Evolutionary conservation across 2,329 filamentous ascomycete species (phyloP).

Genomic region (Aspergillus floridensis): DNA sequence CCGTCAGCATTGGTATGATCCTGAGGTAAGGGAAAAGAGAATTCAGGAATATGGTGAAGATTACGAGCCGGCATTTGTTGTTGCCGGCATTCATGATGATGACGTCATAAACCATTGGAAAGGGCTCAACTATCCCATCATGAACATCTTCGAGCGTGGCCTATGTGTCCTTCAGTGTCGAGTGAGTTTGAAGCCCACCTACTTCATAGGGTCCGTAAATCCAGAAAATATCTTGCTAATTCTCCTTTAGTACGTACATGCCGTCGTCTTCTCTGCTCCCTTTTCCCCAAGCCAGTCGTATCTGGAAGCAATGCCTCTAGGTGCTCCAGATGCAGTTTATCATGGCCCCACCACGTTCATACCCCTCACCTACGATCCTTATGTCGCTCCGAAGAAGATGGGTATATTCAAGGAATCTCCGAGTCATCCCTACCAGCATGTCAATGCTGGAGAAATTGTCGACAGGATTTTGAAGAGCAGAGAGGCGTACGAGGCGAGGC

Average conservation of each 20-base stretch:
- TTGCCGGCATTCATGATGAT: slow-evolving; percentile 92
- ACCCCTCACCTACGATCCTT: slow-evolving; percentile 72
- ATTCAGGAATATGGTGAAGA: slow-evolving; percentile 64
- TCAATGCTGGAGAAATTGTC: slow-evolving; percentile 92
- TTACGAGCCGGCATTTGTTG: slow-evolving; percentile 80
- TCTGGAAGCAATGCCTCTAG: slow-evolving; percentile 70
- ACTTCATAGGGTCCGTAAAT: neutral
- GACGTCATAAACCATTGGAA: slow-evolving; percentile 95
- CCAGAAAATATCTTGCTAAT: slow-evolving; percentile 1
- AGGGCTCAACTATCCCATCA: slow-evolving; percentile 97
- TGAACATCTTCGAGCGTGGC: slow-evolving; percentile 97
- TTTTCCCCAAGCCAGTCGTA: slow-evolving; percentile 81
- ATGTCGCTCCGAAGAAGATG: slow-evolving; percentile 74
- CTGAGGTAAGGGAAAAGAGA: slow-evolving; percentile 62
- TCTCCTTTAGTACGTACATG: slow-evolving; percentile 69
- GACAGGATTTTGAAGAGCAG: slow-evolving; percentile 83
- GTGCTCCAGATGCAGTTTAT: slow-evolving; percentile 77
- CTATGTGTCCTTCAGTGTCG: slow-evolving; percentile 94
- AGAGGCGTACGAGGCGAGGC: slow-evolving; percentile 84
- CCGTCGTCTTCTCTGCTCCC: slow-evolving; percentile 84
- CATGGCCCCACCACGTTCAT: slow-evolving; percentile 96
- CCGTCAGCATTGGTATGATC: slow-evolving; percentile 70
- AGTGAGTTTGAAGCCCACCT: slow-evolving; percentile 49
- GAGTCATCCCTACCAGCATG: slow-evolving; percentile 74
- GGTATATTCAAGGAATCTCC: slow-evolving; percentile 80